These are phyloP conservation scores for Kazachstania africana DNA, from an alignment of 805 yeast genomes.

Conservation along the genomic window DNA sequence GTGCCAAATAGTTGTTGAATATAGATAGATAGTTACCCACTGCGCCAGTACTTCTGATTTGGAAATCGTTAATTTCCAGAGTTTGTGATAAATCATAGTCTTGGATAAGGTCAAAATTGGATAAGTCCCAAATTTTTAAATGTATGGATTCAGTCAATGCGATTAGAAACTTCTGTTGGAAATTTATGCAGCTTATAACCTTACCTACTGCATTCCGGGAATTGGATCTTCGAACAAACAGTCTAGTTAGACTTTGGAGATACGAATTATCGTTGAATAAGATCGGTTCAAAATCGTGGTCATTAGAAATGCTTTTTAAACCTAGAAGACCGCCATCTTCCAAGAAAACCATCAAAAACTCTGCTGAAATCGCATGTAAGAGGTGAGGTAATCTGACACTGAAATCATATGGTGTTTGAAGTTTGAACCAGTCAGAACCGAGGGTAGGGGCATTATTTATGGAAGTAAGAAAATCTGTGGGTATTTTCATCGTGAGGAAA, in stretches of 20 bases:
- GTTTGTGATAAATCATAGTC: constrained; percentile 12
- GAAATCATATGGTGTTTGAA: constrained; percentile 57
- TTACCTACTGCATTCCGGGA: constrained; percentile 3
- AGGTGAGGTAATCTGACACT: constrained; percentile 45
- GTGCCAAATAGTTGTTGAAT: constrained; percentile 22
- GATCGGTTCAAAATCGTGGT: constrained; percentile 28
- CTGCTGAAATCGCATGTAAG: constrained; percentile 34
- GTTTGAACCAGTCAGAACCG: constrained; percentile 45
- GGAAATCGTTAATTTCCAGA: constrained; percentile 8
- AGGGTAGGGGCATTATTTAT: constrained; percentile 2
- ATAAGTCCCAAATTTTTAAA: constrained; percentile 23
- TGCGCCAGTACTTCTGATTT: constrained; percentile 11
- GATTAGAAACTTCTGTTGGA: constrained; percentile 12
- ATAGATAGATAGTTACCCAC: constrained; percentile 29
- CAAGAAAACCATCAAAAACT: constrained; percentile 44
- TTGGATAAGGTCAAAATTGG: constrained; percentile 8
- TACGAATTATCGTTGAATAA: constrained; percentile 48
- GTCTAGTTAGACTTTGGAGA: constrained; percentile 26
- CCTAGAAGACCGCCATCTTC: constrained; percentile 71
- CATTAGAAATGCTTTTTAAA: constrained; percentile 23
- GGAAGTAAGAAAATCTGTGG: constrained; percentile 14
- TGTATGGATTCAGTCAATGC: constrained; percentile 19
- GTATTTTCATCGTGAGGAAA: constrained; percentile 13
- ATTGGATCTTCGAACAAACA: constrained; percentile 5
- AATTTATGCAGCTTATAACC: constrained; percentile 15